Base-by-base conservation (phyloP, 139 green algal genomes). In the Marvania coccoides region DNA sequence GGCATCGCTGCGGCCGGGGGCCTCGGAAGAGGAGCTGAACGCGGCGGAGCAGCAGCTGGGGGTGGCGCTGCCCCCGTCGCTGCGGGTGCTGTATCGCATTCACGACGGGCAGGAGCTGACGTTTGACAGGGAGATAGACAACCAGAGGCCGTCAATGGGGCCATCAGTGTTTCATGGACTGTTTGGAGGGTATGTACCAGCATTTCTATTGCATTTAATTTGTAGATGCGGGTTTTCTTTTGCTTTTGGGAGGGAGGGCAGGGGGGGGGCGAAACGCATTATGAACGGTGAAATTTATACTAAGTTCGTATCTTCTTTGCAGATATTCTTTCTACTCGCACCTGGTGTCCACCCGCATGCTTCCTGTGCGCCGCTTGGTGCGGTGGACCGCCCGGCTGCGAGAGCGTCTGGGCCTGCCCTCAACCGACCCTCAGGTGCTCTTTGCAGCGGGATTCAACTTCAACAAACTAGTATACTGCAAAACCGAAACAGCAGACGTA, bases 1-100 rank as follows among this genome's bases (percentile, higher is more conserved):
- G 3, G 39, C 38, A 9, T 67, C 51, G 0, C 34, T 76, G 2
- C 24, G 59, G 53, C 57, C 45, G 0, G 71, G 71, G 3, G 71
- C 56, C 15, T 69, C 31, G 4, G 71, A 78, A 45, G 55, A 31
- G 6, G 34, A 55, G 6, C 62, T 78, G 42, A 45, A 75, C 23
- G 46, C 38, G 0, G 46, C 35, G 0, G 71, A 75, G 42, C 30
- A 6, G 8, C 45, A 48, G 40, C 63, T 78, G 55, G 63, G 63
- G 6, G 53, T 70, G n/a, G 24, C 13, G n/a, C 47, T 78, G 26
- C 47, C 39, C 15, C 58, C 71, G 4, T 53, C 63, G 4, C 54
- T 78, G 45, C 63, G 71, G 2, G 71, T 70, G 30, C 33, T 78
- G 56, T 78, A 78, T 28, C 65, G 56, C 35, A 29, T 69, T 24